phyloP scores from a whole-genome alignment of 2,329 filamentous ascomycete genomes.

The Venturia asperata region DNA sequence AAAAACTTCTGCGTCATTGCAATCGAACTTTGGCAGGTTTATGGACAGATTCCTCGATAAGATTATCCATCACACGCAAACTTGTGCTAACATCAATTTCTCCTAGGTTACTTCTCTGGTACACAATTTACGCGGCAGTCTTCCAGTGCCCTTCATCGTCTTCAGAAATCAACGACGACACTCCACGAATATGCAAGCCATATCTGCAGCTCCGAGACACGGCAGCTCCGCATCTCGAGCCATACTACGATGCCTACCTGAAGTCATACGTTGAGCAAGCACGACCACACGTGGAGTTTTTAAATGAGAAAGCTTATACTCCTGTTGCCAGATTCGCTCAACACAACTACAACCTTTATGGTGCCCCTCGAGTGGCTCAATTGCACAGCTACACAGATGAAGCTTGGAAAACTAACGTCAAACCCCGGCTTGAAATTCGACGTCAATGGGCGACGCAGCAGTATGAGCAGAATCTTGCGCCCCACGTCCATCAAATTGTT shows the following conservation, averaged over 20 bases:
- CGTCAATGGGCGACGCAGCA: slow-evolving; percentile 54
- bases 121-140: slow-evolving; percentile 69
- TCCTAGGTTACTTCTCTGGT: slow-evolving; percentile 72
- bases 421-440: slow-evolving; percentile 64
- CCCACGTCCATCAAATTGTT: slow-evolving; percentile 60
- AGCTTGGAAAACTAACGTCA: slow-evolving; percentile 72
- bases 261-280: slow-evolving; percentile 72
- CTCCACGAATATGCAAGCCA: slow-evolving; percentile 73
- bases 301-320: slow-evolving; percentile 56
- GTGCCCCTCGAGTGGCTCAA: slow-evolving; percentile 62
- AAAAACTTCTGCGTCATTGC: not conserved
- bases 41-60: not conserved
- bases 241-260: slow-evolving; percentile 80
- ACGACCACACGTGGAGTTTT: slow-evolving; percentile 60
- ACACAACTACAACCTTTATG: slow-evolving; percentile 58
- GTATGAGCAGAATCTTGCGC: slow-evolving; percentile 66
- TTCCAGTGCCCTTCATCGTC: slow-evolving; percentile 73
- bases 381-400: slow-evolving; percentile 58
- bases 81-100: not conserved
- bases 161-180: slow-evolving; percentile 59
- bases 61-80: not conserved
- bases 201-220: slow-evolving; percentile 62
- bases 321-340: slow-evolving; percentile 62
- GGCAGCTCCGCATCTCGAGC: slow-evolving; percentile 67
- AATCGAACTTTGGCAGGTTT: slow-evolving; percentile 16